Evolutionary conservation across 2,329 filamentous ascomycete genomes (phyloP), one percentile per base, ranked within the genome.

Genomic region (Metarhizium brunneum): DNA sequence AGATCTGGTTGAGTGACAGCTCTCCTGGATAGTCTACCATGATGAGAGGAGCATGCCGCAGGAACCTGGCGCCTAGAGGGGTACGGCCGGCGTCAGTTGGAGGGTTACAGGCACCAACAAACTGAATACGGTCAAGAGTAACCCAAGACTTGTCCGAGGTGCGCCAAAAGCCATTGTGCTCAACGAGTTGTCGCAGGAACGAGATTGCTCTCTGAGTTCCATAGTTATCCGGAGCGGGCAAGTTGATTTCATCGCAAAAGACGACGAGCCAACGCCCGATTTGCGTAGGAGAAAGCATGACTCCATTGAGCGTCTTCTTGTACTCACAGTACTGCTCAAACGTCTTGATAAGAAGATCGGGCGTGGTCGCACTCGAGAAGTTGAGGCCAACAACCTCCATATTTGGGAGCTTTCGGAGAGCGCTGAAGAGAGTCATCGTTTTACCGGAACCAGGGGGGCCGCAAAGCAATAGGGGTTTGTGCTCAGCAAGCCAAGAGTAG

Each of bases 321-420:
- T 99, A 99, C 73, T 99, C 94, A 73, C 94, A 99, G 72, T 99
- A 96, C 69, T 99, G 95, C 74, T 99, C 94, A 63, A 99, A 96
- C 0, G 95, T 99, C 79, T 99, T 99, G 77, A 99, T 92, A 59
- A 99, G 82, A 32, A 99, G 83, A 70, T 99, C 95, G 1, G 94
- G 95, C 0, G 94, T 99, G 0, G 95, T 99, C 1, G 94, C 95
- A 64, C 94, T 99, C 4, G 95, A 99, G 71, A 99, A 99, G 73
- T 99, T 99, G 69, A 99, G 89, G 51, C 94, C 94, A 36, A 99
- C 95, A 56, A 96, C 91, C 72, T 99, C 94, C 92, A 99, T 96
- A 69, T 96, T 96, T 3, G 92, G 92, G 56, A 99, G 78, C 73
- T 99, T 99, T 61, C 94, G 87, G 54, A 99, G 83, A 38, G 94